Evolutionary conservation across 805 yeast genomes (phyloP).

Genomic region (Candida tibetensis): DNA sequence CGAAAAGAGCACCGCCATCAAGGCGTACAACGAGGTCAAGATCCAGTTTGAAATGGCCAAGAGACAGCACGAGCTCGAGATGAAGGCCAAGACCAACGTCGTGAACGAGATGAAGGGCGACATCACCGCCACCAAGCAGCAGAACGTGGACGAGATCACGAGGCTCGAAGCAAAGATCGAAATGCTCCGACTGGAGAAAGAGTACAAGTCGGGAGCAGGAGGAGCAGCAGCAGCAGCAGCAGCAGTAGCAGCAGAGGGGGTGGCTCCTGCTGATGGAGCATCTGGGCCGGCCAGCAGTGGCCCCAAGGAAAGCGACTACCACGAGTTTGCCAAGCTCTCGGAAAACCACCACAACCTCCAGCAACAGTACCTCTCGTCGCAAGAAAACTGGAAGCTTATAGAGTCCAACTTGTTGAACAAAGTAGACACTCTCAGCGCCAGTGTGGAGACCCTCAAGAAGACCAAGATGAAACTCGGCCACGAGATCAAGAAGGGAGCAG

Average conservation of each 20-base stretch:
- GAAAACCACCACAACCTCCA: slow-evolving; percentile 57
- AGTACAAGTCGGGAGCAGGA: slow-evolving; percentile 20
- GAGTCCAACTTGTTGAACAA: slow-evolving; percentile 63
- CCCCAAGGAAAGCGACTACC: slow-evolving; percentile 31
- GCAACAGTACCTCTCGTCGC: slow-evolving; percentile 69
- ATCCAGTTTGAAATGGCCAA: slow-evolving; percentile 33
- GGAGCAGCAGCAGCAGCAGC: not conserved
- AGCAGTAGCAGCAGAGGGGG: not conserved
- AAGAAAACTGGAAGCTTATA: slow-evolving; percentile 78
- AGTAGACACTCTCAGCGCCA: slow-evolving; percentile 32
- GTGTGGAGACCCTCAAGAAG: slow-evolving; percentile 30
- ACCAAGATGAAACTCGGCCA: slow-evolving; percentile 26
- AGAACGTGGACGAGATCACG: slow-evolving; percentile 33
- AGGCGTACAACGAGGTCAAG: slow-evolving; percentile 28
- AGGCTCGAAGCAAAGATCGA: slow-evolving; percentile 72
- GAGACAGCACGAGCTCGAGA: slow-evolving; percentile 31
- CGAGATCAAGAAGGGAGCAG: slow-evolving; percentile 32
- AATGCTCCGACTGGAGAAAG: slow-evolving; percentile 59
- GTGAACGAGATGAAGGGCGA: slow-evolving; percentile 30
- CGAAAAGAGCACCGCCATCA: slow-evolving; percentile 16
- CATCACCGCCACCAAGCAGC: slow-evolving; percentile 33
- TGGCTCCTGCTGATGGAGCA: too few relatives aligned
- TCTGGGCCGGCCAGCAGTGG: not conserved
- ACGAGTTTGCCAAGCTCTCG: slow-evolving; percentile 41
- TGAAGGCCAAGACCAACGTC: slow-evolving; percentile 31